Base-by-base conservation (phyloP, 257 asterid species). In the Striga asiatica region DNA sequence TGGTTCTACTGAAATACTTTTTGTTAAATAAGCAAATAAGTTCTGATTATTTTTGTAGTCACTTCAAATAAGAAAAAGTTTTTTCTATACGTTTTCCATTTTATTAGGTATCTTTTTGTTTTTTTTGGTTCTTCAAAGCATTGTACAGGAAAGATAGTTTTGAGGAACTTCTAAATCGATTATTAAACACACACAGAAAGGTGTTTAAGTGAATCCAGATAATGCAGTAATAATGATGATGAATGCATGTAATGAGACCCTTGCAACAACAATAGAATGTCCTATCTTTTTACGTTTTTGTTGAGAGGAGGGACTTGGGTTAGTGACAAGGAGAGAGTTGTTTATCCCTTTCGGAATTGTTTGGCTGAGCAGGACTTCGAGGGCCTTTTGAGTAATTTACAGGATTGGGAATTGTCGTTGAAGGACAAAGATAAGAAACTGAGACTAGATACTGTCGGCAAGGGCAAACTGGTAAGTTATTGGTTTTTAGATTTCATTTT, bases 351-450 rank as follows among this genome's bases (percentile, higher is more conserved):
- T 54, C 8, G 62, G 66, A 34, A 35, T 54, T 58, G 52, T 65
- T 41, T 58, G 61, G 49, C 42, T 71, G 58, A 52, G 58, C 82
- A 87, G 96, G 92, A 80, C 18, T 67, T 77, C 14, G 82, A 81
- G 70, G 96, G 94, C 65, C 87, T 91, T 61, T 67, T 91, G 71
- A 78, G 65, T 65, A 91, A 87, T 72, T 74, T 91, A 60, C 84
- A 91, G 67, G 98, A 88, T 56, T 91, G 98, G 97, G 97, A 91
- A 67, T 58, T 84, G 57, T 73, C 94, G 5, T 69, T 77, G 64
- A 84, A 81, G 76, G 87, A 76, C 42, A 84, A 80, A 55, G 94
- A 82, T 25, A 91, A 82, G 78, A 84, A 79, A 73, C 57, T 80
- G 63, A 82, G 74, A 77, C 66, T 80, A 8, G 84, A 75, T 70